These are phyloP conservation scores for Stellera chamaejasme DNA, from an alignment of 345 rosid genomes.

Conservation along the genomic window DNA sequence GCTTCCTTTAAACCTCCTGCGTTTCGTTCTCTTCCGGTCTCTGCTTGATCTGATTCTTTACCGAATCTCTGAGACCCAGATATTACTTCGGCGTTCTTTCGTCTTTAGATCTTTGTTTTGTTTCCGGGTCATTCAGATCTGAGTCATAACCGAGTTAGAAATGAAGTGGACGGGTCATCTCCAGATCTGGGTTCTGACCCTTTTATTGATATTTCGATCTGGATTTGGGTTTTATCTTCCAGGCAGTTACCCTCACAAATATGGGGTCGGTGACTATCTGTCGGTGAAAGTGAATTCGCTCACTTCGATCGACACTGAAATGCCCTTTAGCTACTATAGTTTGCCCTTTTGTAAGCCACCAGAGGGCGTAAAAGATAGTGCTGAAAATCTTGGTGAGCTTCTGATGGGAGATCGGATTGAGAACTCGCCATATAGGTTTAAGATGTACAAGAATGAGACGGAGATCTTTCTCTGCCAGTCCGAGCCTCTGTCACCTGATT, in stretches of 20 bases:
- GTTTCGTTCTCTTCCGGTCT: too few species aligned
- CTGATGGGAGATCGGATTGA: conserved; percentile 75
- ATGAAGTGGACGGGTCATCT: conserved; percentile 30
- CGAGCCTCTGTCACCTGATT: conserved; percentile 32
- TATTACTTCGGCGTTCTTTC: too few species aligned
- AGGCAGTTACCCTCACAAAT: conserved; percentile 59
- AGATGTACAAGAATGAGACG: conserved; percentile 43
- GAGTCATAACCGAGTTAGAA: conserved; percentile 9
- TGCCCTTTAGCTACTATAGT: conserved; percentile 69
- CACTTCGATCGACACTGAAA: conserved; percentile 66
- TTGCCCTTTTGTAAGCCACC: conserved; percentile 53
- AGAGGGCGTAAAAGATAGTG: conserved; percentile 64
- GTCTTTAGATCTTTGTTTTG: conserved; percentile 9
- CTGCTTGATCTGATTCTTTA: too few species aligned
- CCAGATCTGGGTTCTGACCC: conserved; percentile 39
- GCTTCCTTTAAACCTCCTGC: too few species aligned
- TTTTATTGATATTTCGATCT: conserved; percentile 25
- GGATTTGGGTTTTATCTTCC: conserved; percentile 53
- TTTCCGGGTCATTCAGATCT: conserved; percentile 46
- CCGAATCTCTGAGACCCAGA: too few species aligned
- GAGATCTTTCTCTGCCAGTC: conserved; percentile 43
- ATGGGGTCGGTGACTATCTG: conserved; percentile 28
- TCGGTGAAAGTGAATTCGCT: conserved; percentile 72
- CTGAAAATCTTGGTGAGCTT: conserved; percentile 70
- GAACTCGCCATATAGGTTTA: conserved; percentile 58